Conservation (phyloP, 768 basidiomycete genomes). For the Cubamyces sp. region DNA sequence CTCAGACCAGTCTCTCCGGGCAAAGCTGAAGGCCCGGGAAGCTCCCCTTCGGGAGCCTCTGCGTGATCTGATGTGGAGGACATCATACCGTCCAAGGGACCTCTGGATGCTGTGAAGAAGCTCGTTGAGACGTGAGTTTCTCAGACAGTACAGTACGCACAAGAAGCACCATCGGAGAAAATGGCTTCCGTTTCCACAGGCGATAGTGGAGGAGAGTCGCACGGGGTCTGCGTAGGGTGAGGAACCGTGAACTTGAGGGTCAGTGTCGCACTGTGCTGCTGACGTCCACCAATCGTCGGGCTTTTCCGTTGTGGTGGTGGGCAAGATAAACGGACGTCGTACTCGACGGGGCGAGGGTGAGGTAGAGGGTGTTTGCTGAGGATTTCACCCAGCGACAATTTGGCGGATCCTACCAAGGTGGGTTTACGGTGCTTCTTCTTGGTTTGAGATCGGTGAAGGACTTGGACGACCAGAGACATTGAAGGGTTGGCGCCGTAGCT, state of each 20-base stretch:
- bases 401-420: conserved; percentile 55
- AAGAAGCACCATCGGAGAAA: conserved; percentile 17
- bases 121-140: no score
- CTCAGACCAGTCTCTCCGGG: conserved; percentile 17
- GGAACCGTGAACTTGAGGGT: conserved; percentile 25
- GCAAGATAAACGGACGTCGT: conserved; percentile 29
- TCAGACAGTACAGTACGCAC: not conserved
- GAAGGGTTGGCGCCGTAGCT: conserved; percentile 46
- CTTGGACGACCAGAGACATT: conserved; percentile 53
- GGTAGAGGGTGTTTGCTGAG: conserved; percentile 48
- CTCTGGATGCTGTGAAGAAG: conserved; percentile 9
- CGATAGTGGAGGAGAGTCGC: not conserved
- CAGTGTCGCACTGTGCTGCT: conserved; percentile 27
- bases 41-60: not conserved
- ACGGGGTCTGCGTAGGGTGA: not conserved
- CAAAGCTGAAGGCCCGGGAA: not conserved
- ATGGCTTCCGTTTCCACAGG: not conserved
- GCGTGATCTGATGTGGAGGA: conserved; percentile 5
- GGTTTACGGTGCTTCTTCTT: conserved; percentile 67
- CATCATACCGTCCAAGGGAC: conserved; percentile 24
- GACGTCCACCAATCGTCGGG: conserved; percentile 22
- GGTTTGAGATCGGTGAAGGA: conserved; percentile 61
- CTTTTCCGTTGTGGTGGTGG: conserved; percentile 32
- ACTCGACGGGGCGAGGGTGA: conserved; percentile 12
- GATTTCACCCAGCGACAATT: conserved; percentile 57